These are phyloP conservation scores for Neonectria faginata DNA, from an alignment of 2,329 filamentous ascomycete genomes.

Conservation along the genomic window DNA sequence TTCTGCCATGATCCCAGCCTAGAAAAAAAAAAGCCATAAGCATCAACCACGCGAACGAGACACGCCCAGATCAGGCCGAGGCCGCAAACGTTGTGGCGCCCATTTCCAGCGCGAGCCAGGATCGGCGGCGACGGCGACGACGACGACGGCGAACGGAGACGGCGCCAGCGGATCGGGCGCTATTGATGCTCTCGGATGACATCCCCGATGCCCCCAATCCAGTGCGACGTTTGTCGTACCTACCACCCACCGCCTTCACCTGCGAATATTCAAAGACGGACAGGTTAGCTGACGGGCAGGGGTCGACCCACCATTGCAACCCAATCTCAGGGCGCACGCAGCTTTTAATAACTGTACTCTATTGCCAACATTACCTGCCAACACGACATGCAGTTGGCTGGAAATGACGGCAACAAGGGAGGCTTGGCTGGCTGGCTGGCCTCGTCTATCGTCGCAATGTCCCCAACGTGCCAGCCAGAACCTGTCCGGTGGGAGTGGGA, in stretches of 20 bases:
- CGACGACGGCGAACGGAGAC: conserved; percentile 9
- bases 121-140: conserved; percentile 16
- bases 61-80: conserved; percentile 10
- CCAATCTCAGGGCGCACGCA: conserved; percentile 30
- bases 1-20: no score
- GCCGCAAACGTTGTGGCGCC: conserved; percentile 8
- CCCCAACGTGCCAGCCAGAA: conserved; percentile 8
- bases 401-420: conserved; percentile 3
- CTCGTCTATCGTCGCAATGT: conserved; percentile 1
- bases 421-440: neutral
- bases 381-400: neutral
- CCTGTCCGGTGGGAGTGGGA: no score
- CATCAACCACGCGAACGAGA: conserved; percentile 22
- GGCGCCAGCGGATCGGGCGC: conserved; percentile 11
- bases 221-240: neutral
- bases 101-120: conserved; percentile 23
- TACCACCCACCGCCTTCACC: conserved; percentile 16
- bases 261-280: neutral
- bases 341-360: neutral
- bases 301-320: conserved; percentile 25
- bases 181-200: conserved; percentile 16
- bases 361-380: neutral
- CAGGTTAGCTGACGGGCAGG: conserved; percentile 22
- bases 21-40: conserved; percentile 2
- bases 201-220: conserved; percentile 7